Evolutionary conservation across 129 eudicot genomes (phyloP).

Genomic region (Pseudognaphalium luteoalbum): DNA sequence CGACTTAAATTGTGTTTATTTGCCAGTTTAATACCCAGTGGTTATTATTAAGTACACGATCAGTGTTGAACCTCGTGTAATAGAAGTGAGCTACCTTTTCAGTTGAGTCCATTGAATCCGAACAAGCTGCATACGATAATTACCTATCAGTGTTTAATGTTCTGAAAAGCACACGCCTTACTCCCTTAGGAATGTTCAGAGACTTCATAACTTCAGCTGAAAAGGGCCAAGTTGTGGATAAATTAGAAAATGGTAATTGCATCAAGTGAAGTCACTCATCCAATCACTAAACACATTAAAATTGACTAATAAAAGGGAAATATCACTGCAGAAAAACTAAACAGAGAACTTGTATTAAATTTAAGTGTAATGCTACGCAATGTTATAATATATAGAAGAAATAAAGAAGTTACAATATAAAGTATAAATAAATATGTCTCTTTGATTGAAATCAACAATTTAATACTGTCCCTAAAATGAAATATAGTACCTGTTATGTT

Average conservation of each 20-base stretch:
- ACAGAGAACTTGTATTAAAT: neutral
- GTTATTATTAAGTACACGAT: neutral
- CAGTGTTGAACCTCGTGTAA: neutral
- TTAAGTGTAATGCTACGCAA: no score
- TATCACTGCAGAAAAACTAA: neutral
- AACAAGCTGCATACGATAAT: slow-evolving; percentile 1
- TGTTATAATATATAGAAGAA: no score
- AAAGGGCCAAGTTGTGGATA: slow-evolving; percentile 8
- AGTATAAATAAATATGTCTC: no score
- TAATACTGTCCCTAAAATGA: neutral
- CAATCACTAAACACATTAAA: no score
- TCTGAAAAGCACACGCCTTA: slow-evolving; percentile 67
- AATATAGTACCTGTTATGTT: slow-evolving; percentile 54
- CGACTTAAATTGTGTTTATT: neutral
- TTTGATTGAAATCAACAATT: neutral
- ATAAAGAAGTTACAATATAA: no score
- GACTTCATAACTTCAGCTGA: slow-evolving; percentile 65
- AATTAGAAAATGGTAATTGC: neutral
- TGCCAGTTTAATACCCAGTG: neutral
- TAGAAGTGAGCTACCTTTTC: neutral
- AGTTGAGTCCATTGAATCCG: neutral
- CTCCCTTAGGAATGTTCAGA: slow-evolving; percentile 59
- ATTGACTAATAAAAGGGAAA: no score
- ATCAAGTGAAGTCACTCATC: neutral
- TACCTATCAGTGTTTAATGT: slow-evolving; percentile 70